Evolutionary conservation across 495 filamentous ascomycete genomes (phyloP).

Genomic region (Podospora pseudocomata): DNA sequence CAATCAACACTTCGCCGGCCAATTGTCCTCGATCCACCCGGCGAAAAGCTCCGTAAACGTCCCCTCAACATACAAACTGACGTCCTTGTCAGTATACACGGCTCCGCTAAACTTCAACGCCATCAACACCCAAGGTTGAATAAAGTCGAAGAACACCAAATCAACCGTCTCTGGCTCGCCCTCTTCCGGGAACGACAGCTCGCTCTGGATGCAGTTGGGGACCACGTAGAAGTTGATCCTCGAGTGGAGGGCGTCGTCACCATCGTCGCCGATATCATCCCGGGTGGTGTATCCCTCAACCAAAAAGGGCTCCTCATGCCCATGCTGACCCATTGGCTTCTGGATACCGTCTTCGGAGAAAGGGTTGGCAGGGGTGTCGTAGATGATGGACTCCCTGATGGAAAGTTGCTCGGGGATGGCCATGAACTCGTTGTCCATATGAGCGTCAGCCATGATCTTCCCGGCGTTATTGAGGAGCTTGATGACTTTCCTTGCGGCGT

Average conservation of each 20-base stretch:
- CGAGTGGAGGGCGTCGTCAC: slow-evolving; percentile 85
- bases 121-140: slow-evolving; percentile 70
- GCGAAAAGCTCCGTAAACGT: slow-evolving; percentile 72
- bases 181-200: slow-evolving; percentile 52
- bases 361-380: slow-evolving; percentile 10
- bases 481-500: slow-evolving; percentile 64
- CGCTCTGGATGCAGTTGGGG: slow-evolving; percentile 75
- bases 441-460: slow-evolving; percentile 46
- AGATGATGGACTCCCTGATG: slow-evolving; percentile 28
- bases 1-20: slow-evolving; percentile 52
- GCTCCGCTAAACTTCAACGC: slow-evolving; percentile 67
- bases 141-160: slow-evolving; percentile 86
- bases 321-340: slow-evolving; percentile 26
- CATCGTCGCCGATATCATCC: slow-evolving; percentile 80
- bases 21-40: slow-evolving; percentile 75
- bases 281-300: slow-evolving; percentile 82
- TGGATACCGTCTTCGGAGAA: slow-evolving; percentile 16
- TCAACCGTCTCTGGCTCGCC: slow-evolving; percentile 68
- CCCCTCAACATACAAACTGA: slow-evolving; percentile 61
- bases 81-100: slow-evolving; percentile 55
- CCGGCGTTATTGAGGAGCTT: slow-evolving; percentile 69
- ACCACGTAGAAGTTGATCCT: slow-evolving; percentile 69
- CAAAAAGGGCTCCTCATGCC: slow-evolving; percentile 38
- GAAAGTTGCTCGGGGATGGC: slow-evolving; percentile 40
- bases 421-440: slow-evolving; percentile 35